These are phyloP conservation scores for Ustilago trichophora DNA, from an alignment of 1,284 basidiomycete genomes.

Conservation along the genomic window DNA sequence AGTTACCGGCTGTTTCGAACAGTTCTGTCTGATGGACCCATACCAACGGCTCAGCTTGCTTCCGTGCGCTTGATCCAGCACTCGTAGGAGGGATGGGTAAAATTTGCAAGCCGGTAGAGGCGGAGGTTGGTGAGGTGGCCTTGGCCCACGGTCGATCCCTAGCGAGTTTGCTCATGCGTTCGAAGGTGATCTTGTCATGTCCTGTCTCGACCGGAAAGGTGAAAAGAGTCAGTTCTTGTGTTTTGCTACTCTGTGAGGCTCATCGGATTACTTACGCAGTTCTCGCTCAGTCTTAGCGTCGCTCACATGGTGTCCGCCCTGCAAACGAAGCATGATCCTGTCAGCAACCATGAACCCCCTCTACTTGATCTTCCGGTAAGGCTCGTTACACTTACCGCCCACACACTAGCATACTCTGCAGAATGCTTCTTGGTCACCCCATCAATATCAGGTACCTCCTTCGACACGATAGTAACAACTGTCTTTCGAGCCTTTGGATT, in stretches of 20 bases:
- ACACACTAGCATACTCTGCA: slow-evolving; percentile 42
- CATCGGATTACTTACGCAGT: no score
- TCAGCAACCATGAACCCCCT: no score
- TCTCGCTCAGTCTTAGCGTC: slow-evolving; percentile 37
- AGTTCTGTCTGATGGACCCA: slow-evolving; percentile 59
- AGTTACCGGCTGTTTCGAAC: slow-evolving; percentile 10
- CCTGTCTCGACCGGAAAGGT: no score
- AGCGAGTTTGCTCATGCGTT: slow-evolving; percentile 25
- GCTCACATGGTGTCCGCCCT: slow-evolving; percentile 51
- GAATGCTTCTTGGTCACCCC: slow-evolving; percentile 1
- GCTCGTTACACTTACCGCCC: no score
- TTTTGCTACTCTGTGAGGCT: no score
- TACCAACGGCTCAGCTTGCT: slow-evolving; percentile 22
- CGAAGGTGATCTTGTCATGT: slow-evolving; percentile 44
- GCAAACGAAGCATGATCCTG: no score
- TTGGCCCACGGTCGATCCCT: slow-evolving; percentile 21
- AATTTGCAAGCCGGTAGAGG: no score
- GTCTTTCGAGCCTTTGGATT: neutral
- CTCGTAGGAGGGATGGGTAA: neutral
- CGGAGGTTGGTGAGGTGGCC: neutral
- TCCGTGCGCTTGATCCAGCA: no score
- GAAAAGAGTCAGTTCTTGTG: no score
- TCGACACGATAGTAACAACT: slow-evolving; percentile 32
- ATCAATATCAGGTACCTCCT: slow-evolving; percentile 26
- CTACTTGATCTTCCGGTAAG: no score